Base-by-base conservation (phyloP, 2,329 filamentous ascomycete species). In the Fusarium pseudograminearum region DNA sequence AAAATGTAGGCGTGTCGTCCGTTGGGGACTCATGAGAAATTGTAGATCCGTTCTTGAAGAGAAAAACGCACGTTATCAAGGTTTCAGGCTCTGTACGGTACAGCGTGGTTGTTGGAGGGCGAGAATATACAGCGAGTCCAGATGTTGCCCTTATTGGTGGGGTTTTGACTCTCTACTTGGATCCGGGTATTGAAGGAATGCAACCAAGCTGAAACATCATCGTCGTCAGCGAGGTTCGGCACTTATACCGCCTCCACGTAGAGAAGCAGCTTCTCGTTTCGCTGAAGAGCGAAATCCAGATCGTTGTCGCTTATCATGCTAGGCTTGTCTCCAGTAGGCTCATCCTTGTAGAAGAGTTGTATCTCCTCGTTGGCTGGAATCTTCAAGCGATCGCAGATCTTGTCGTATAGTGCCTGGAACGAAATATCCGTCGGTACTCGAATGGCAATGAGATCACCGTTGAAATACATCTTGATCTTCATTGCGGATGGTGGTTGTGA, bases 401-500 rank as follows among this genome's bases (percentile, higher is more conserved):
- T 97, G 71, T 94, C 91, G 73, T 91, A 91, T 11, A 99, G 85
- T 65, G 93, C 91, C 55, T 87, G 84, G 79, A 91, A 96, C 56
- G 87, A 87, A 74, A 97, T 93, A 57, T 97, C 92, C 2, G 87
- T 87, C 0, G 95, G 91, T 57, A 98, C 93, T 34, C 94, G 90
- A 74, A 99, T 94, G 45, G 96, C 92, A 71, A 98, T 95, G 59
- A 97, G 89, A 72, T 98, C 95, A 65, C 94, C 91, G 70, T 95
- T 92, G 82, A 93, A 98, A 82, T 93, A 96, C 56, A 98, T 91
- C 82, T 98, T 98, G 78, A 98, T 92, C 80, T 98, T 98, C 83
- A 98, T 91, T 5, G 89, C 86, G 10, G 85, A 81, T 9, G 81
- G 76, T 34, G 79, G 78, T 57, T 84, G 74, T 24, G 65, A 66